Conservation (phyloP, 2,329 filamentous ascomycete genomes). For the Xylaria hypoxylon region DNA sequence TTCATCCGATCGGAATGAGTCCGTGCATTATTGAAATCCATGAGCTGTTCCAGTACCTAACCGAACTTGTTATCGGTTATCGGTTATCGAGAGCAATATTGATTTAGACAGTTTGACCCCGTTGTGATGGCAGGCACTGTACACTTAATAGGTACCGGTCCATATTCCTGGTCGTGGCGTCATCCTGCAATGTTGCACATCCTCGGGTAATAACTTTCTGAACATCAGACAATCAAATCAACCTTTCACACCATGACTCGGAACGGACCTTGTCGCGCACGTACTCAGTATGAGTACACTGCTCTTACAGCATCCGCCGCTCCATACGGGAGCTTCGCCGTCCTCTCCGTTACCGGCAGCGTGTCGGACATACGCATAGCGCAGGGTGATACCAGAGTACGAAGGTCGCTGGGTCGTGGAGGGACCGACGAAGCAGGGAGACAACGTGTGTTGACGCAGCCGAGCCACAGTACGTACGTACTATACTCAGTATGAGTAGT, state of each 20-base stretch:
- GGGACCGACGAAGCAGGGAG: neutral
- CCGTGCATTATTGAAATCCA: neutral
- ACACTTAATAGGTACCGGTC: no score
- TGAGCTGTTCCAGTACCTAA: neutral
- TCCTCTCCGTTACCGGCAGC: neutral
- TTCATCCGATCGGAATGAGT: constrained; percentile 18
- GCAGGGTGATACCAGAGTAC: neutral
- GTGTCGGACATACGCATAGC: constrained; percentile 8
- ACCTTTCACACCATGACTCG: neutral
- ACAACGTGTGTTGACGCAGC: constrained; percentile 1
- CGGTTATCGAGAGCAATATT: neutral
- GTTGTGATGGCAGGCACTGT: neutral
- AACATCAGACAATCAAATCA: no score
- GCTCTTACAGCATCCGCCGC: neutral
- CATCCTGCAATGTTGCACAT: neutral
- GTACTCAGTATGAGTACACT: no score
- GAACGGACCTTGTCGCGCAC: neutral
- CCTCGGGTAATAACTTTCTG: neutral
- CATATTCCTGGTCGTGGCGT: neutral
- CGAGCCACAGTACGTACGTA: no score
- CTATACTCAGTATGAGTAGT: no score
- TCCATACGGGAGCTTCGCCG: neutral
- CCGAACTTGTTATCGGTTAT: neutral
- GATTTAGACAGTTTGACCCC: neutral
- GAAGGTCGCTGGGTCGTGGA: neutral